A percentile compares a stretch with the other conserved stretches of the same genome.
phyloP scores from a whole-genome alignment of 345 rosid genomes.

The Populus simonii region DNA sequence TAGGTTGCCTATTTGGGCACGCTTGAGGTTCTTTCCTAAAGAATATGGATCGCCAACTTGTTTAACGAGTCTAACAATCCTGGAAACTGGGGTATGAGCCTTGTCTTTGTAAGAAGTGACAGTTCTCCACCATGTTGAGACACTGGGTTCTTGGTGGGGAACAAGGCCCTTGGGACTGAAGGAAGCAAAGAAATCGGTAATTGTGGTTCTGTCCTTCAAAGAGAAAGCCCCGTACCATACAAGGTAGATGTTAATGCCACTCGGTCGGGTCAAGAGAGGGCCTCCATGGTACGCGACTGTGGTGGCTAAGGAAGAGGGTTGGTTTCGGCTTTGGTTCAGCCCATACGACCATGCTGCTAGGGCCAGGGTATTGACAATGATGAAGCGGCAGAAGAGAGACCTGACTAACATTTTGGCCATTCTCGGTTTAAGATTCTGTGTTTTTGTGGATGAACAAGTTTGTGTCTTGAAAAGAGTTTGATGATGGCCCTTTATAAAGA shows the following conservation, averaged over 20 bases:
- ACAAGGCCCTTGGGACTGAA: background rate
- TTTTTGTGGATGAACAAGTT: background rate
- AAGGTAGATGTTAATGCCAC: constrained; percentile 16
- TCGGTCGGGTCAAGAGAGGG: constrained; percentile 16
- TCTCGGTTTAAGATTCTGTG: background rate
- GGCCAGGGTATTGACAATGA: background rate
- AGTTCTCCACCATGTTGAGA: constrained; percentile 30
- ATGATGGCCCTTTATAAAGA: background rate
- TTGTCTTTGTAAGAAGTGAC: constrained; percentile 21
- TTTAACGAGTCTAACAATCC: constrained; percentile 13
- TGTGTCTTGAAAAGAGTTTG: background rate
- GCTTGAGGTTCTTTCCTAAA: constrained; percentile 20
- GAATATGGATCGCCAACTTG: constrained; percentile 23
- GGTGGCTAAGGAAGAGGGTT: background rate
- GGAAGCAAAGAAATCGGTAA: constrained; percentile 19
- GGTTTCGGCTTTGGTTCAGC: constrained; percentile 4
- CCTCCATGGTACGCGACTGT: constrained; percentile 25
- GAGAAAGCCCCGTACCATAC: constrained; percentile 28
- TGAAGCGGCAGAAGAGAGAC: constrained; percentile 3
- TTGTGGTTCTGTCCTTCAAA: constrained; percentile 9
- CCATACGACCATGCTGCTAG: background rate
- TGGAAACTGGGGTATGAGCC: constrained; percentile 9
- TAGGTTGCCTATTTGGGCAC: constrained; percentile 7
- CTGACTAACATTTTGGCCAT: background rate
- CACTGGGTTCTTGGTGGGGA: constrained; percentile 1